These are phyloP conservation scores for Saprolegnia parasitica DNA, from an alignment of 352 stramenopile genomes.

Conservation along the genomic window DNA sequence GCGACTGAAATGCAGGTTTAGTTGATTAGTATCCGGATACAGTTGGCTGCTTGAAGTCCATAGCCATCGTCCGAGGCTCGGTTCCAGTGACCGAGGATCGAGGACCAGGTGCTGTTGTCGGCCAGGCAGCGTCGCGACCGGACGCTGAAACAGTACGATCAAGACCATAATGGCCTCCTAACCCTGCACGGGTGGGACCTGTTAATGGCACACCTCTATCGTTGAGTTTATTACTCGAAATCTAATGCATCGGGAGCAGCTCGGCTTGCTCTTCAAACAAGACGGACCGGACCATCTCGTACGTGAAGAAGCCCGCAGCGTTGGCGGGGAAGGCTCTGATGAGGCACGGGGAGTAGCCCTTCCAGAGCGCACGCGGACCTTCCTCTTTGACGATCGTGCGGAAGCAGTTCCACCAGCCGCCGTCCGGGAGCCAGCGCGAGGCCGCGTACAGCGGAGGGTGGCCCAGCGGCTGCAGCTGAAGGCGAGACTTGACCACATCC, in stretches of 20 bases:
- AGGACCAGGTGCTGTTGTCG: too few species aligned
- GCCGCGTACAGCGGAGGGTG: background rate
- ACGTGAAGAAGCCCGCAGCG: conserved; percentile 20
- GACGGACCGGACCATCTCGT: conserved; percentile 24
- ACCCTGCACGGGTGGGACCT: too few species aligned
- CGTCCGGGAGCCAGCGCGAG: conserved; percentile 5
- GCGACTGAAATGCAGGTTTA: background rate
- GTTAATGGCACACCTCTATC: too few species aligned
- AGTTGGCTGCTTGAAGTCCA: too few species aligned
- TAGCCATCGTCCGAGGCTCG: too few species aligned
- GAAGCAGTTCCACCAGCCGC: conserved; percentile 2
- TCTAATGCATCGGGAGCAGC: background rate
- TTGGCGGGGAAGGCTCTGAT: conserved; percentile 19
- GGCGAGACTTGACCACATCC: conserved; percentile 22
- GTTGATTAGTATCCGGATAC: too few species aligned
- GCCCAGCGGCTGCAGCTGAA: conserved; percentile 23
- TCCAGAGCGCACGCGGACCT: conserved; percentile 12
- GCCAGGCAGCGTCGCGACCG: too few species aligned
- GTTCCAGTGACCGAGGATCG: too few species aligned
- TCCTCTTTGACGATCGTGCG: conserved; percentile 1
- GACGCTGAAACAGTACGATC: too few species aligned
- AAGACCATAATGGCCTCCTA: too few species aligned
- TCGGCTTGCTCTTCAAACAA: conserved; percentile 15
- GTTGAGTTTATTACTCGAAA: background rate
- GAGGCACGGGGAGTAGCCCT: conserved; percentile 21